A percentile compares a stretch with the other conserved stretches of the same genome.
phyloP scores from a whole-genome alignment of 495 filamentous ascomycete genomes.

The Penicillium ochrochloron region DNA sequence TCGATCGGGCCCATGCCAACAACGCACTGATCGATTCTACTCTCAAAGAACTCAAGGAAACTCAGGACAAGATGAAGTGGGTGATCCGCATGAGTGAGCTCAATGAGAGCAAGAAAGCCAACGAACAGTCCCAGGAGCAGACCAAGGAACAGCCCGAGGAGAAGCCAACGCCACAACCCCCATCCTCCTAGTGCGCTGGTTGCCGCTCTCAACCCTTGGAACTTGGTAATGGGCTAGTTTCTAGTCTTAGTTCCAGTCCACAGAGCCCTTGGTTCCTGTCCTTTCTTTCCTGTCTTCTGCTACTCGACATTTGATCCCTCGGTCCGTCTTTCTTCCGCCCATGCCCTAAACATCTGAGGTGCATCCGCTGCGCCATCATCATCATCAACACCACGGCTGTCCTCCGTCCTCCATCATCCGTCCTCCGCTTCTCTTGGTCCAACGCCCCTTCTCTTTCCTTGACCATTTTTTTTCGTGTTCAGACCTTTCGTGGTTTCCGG shows the following conservation, averaged over 20 bases:
- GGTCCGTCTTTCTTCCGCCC: neutral
- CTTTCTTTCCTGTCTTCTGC: neutral
- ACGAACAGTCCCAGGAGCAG: neutral
- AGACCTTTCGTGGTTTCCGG: constrained; percentile 2
- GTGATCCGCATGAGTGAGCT: constrained; percentile 56
- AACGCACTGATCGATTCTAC: constrained; percentile 63
- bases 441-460: neutral
- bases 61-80: constrained; percentile 70
- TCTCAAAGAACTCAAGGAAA: constrained; percentile 50
- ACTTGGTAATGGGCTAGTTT: neutral
- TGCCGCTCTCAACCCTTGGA: neutral
- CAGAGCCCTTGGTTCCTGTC: neutral
- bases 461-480: constrained; percentile 7
- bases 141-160: neutral
- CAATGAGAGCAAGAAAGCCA: constrained; percentile 1
- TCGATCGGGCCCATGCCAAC: constrained; percentile 56
- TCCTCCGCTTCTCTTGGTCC: neutral
- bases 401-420: neutral
- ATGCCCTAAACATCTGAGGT: neutral
- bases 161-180: neutral
- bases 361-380: neutral
- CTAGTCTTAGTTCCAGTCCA: neutral
- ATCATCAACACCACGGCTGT: too few species aligned
- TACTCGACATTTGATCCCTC: neutral
- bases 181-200: neutral